Evolutionary conservation across 129 eudicot genomes (phyloP).

Genomic region (Saposhnikovia divaricata): DNA sequence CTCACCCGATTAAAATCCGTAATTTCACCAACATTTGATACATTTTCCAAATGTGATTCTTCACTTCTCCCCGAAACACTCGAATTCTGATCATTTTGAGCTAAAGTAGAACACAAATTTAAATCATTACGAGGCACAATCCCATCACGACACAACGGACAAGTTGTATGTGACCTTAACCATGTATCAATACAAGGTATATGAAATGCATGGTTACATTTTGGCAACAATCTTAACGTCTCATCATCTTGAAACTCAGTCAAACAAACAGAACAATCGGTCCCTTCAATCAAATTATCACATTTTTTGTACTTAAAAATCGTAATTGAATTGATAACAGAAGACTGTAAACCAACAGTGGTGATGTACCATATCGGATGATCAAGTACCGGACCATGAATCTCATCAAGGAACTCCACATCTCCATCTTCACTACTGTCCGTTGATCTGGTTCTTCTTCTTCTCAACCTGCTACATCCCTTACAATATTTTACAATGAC

Average conservation of each 20-base stretch:
- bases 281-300: slow-evolving; percentile 43
- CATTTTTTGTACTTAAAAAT: slow-evolving; percentile 28
- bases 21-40: slow-evolving; percentile 4
- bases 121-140: slow-evolving; percentile 22
- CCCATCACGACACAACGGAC: slow-evolving; percentile 63
- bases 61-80: slow-evolving; percentile 1
- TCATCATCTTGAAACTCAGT: slow-evolving; percentile 52
- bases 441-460: not conserved
- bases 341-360: slow-evolving; percentile 50
- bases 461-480: slow-evolving; percentile 19
- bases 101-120: slow-evolving; percentile 4
- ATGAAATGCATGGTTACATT: slow-evolving; percentile 71
- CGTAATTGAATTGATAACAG: slow-evolving; percentile 41
- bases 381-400: slow-evolving; percentile 26
- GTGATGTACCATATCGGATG: slow-evolving; percentile 64
- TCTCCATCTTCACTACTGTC: not conserved
- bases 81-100: slow-evolving; percentile 16
- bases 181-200: slow-evolving; percentile 62
- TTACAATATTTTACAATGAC: slow-evolving; percentile 30
- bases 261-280: slow-evolving; percentile 63
- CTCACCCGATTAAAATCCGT: slow-evolving; percentile 10
- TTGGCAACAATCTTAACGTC: slow-evolving; percentile 45
- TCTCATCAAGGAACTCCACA: slow-evolving; percentile 27
- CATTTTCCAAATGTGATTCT: slow-evolving; percentile 15
- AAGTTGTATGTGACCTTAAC: slow-evolving; percentile 59